A percentile compares a stretch with the other conserved stretches of the same genome.
Conservation (phyloP, 2,329 filamentous ascomycete genomes). For the Gliomastix tumulicola region DNA sequence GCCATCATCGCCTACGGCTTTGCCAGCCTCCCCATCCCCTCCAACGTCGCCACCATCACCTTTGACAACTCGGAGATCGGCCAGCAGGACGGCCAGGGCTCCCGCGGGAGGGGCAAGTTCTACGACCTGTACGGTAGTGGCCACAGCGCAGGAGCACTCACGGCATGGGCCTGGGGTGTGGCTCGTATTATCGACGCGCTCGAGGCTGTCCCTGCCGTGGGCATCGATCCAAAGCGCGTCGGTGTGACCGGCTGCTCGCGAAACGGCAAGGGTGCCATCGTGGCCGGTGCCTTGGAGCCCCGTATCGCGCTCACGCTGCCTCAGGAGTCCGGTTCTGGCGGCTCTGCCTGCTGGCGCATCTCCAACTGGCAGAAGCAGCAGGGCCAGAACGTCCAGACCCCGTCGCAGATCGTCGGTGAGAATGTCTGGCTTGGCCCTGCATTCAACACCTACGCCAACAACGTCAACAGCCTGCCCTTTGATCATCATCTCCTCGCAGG, state of each 20-base stretch:
- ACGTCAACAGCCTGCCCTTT: conserved; percentile 36
- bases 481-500: conserved; percentile 54
- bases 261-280: conserved; percentile 57
- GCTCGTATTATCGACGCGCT: conserved; percentile 53
- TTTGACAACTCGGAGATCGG: conserved; percentile 54
- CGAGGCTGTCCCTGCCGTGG: conserved; percentile 38
- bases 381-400: conserved; percentile 54
- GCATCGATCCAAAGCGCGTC: conserved; percentile 41
- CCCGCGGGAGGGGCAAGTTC: conserved; percentile 51
- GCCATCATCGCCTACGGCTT: conserved; percentile 52
- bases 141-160: conserved; percentile 50
- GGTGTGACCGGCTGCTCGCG: conserved; percentile 58
- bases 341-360: conserved; percentile 54
- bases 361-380: conserved; percentile 39
- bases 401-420: conserved; percentile 49
- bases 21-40: conserved; percentile 46
- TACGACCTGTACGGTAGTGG: conserved; percentile 50
- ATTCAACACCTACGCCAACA: no score
- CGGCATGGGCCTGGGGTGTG: conserved; percentile 58
- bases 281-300: conserved; percentile 50
- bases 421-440: no score
- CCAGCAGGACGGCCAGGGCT: conserved; percentile 34
- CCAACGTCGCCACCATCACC: conserved; percentile 46
- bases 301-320: conserved; percentile 55
- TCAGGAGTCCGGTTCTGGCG: conserved; percentile 56